Base-by-base conservation (phyloP, 768 basidiomycete genomes). In the Epithele typhae region DNA sequence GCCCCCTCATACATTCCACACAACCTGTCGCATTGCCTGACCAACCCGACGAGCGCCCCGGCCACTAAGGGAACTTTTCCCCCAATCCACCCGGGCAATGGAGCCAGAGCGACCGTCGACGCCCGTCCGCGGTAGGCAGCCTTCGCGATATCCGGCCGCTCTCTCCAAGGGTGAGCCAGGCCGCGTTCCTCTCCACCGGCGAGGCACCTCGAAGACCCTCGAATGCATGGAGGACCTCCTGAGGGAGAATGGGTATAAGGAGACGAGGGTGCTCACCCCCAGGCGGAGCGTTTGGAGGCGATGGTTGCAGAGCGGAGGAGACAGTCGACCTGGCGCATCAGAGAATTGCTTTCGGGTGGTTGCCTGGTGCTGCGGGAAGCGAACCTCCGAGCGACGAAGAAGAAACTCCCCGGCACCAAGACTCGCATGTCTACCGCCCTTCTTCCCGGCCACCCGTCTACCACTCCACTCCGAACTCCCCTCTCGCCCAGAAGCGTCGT, bases 191-290 rank as follows among this genome's bases (percentile, higher is more conserved):
- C 68, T 90, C 12, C 87, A 90, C 60, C 75, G 85, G 19, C 72
- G 88, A 45, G 89, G 89, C 1, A 90, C 79, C 17, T 89, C 88
- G 2, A 79, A 77, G 52, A 87, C 80, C 4, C 92, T 91, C 53
- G 91, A 93, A 55, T 75, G 80, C 5, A 74, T 95, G 17, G 92
- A 92, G 54, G 89, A 93, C 66, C 72, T 96, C 15, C 73, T 96
- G 22, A 73, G 79, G 40, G 87, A 92, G 62, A 90, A 90, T 1
- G 92, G 92, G 2, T 94, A 93, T 72, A 92, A 91, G 63, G 92
- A 95, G 60, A 93, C 91, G 3, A 78, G 92, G 35, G 76, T 96
- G 10, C 87, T 89, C 57, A 93, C 92, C 0, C 92, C 92, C 7
- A 92, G 64, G 70, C 75, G 4, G 87, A 91, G 49, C 74, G 77